Base-by-base conservation (phyloP, 2,329 filamentous ascomycete species). In the Sporothrix brasiliensis region DNA sequence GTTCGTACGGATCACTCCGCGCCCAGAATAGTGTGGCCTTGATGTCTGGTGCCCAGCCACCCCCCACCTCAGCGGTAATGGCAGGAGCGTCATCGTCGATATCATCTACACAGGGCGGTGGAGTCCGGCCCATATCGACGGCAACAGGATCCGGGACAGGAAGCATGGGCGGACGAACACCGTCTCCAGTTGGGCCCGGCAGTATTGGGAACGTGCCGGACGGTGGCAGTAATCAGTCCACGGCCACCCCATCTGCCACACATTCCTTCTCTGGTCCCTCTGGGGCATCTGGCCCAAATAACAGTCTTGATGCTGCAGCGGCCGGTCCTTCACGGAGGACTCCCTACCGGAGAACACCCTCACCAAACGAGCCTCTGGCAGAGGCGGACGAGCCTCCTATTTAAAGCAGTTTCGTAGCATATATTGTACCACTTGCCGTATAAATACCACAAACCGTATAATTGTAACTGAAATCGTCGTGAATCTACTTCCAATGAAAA, bases 341-440 rank as follows among this genome's bases (percentile, higher is more conserved):
- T 34, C 58, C 68, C 16, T 69, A 49, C 39, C 60, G 68, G 14
- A 52, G 49, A 16, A 56, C 68, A 14, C 68, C 68, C 3, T 69
- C 68, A 11, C 68, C 60, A 24, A 65, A 66, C 49, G 68, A 63
- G 50, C 68, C 68, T 16, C 60, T 69, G 9, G 39, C n/a, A 7
- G 58, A 54, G 7, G 56, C 65, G n/a, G 39, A 56, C 16, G 50
- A 58, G 66, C 39, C 34, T 13, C 19, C 63, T 13, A 53, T 39
- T 41, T 66, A 24, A 24, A 34, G 47, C 10, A 3, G 14, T 66
- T 52, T 24, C 19, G 3, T 56, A 13, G 3, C 14, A 16, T 39
- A 24, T 56, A 14, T 49, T 49, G 5, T 49, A 49, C 44, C 44
- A 49, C 16, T 39, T 66, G 7, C 47, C 16, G 14, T n/a, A 41